Evolutionary conservation across 2,329 filamentous ascomycete genomes (phyloP), one percentile per base, ranked within the genome.

Genomic region (Neofusicoccum sp.): DNA sequence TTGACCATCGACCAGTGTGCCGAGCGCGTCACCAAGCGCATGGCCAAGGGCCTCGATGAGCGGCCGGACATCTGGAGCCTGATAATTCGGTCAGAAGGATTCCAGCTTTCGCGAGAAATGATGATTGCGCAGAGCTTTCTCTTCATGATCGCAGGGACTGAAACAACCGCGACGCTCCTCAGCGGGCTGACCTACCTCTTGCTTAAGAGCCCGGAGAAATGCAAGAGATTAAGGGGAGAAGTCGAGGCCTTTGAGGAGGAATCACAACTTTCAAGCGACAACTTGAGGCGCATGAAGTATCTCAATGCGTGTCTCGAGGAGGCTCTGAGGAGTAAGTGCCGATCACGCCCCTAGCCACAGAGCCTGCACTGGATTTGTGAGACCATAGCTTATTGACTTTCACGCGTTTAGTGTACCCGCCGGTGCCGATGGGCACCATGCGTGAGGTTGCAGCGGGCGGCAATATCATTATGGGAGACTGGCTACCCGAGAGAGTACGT

Each of bases 101-200:
- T 22, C 14, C 36, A 37, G n/a, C 16, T 60, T 36, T 45, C 29
- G n/a, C 22, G 36, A 7, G 28, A 50, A 8, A 28, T 43, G 7
- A 29, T 59, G 43, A 39, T 52, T 12, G 22, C 54, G 29, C 66
- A 68, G 36, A 50, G 63, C 7, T 56, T 56, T n/a, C 36, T 67
- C 6, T 45, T 59, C 34, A 70, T 77, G 11, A 66, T 74, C 14
- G 78, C 73, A 1, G 79, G 78, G 0, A 74, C 71, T 1, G 78
- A 80, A 48, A 80, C 78, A 0, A 79, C 77, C 0, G 76, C 78
- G 1, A 76, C 77, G 0, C 65, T 74, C 9, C 65, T 81, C 2
- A 67, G 71, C 0, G 78, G 77, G 1, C 67, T 71, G 1, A 76
- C 74, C 0, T 80, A 73, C 47, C 68, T 74, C 0, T 68, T 83